Evolutionary conservation across 1,139 yeast species (phyloP).

Genomic region (Kodamaea anthophila): DNA sequence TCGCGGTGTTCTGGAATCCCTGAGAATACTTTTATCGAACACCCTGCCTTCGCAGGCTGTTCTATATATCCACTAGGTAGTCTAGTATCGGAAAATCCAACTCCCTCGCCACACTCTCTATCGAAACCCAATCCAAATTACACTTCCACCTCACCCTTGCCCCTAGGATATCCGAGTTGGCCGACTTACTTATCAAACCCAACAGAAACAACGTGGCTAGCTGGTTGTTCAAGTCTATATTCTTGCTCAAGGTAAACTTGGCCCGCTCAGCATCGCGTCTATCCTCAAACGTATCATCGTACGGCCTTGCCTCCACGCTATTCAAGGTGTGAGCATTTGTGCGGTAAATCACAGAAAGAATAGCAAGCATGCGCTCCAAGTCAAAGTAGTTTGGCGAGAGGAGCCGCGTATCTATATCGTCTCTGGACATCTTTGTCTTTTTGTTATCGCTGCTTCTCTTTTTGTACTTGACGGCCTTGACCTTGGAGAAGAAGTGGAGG

Average conservation of each 20-base stretch:
- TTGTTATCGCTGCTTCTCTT: constrained; percentile 23
- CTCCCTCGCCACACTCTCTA: constrained; percentile 45
- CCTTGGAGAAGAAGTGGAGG: constrained; percentile 52
- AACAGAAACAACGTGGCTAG: constrained; percentile 55
- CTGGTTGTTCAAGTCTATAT: constrained; percentile 50
- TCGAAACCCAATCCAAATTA: constrained; percentile 49
- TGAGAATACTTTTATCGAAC: no score
- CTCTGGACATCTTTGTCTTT: constrained; percentile 29
- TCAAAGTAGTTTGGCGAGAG: constrained; percentile 61
- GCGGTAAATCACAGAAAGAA: constrained; percentile 51
- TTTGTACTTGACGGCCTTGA: constrained; percentile 43
- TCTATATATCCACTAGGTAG: constrained; percentile 20
- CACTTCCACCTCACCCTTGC: constrained; percentile 62
- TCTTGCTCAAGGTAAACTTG: constrained; percentile 30
- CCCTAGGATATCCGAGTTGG: constrained; percentile 51
- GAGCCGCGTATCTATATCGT: constrained; percentile 47
- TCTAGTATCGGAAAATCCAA: constrained; percentile 50
- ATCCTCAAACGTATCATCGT: constrained; percentile 20
- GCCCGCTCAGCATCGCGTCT: constrained; percentile 27
- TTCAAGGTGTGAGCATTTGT: constrained; percentile 29
- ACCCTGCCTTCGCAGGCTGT: no score
- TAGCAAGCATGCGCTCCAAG: constrained; percentile 62
- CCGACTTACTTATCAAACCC: constrained; percentile 46
- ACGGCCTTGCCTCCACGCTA: constrained; percentile 18
- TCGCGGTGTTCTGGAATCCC: no score